A percentile compares a stretch with the other conserved stretches of the same genome.
Evolutionary conservation across 306 rosid species (phyloP).

Genomic region (Medicago ruthenica): DNA sequence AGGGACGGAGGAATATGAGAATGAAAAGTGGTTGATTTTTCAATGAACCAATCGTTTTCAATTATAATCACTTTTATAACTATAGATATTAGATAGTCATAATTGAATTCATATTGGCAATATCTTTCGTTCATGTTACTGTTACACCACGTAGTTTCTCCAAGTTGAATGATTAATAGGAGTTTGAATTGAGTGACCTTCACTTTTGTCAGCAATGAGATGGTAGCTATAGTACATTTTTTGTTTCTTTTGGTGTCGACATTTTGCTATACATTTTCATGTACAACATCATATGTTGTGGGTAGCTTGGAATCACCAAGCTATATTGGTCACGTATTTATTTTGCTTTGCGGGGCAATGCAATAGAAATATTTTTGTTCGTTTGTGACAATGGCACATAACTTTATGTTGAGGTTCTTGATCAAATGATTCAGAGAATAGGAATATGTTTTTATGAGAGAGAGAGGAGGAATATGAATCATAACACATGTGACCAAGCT

Average conservation of each 20-base stretch:
- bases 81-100: neutral
- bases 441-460: neutral
- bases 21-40: slow-evolving; percentile 28
- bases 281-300: slow-evolving; percentile 4
- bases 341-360: neutral
- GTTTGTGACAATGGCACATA: neutral
- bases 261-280: neutral
- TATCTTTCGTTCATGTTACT: slow-evolving; percentile 11
- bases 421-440: neutral
- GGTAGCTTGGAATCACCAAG: neutral
- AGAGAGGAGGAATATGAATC: no score
- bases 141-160: neutral
- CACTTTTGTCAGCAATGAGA: slow-evolving; percentile 2
- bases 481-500: no score
- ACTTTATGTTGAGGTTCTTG: neutral
- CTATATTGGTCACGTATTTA: neutral
- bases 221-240: neutral
- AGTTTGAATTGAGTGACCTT: neutral
- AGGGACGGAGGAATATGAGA: no score
- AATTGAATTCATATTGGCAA: neutral
- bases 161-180: slow-evolving; percentile 18
- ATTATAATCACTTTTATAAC: neutral
- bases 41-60: slow-evolving; percentile 8
- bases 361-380: neutral
- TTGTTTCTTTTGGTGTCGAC: neutral